Evolutionary conservation across 257 asterid genomes (phyloP), one percentile per base, ranked within the genome.

Genomic region (Agastache rugosa): DNA sequence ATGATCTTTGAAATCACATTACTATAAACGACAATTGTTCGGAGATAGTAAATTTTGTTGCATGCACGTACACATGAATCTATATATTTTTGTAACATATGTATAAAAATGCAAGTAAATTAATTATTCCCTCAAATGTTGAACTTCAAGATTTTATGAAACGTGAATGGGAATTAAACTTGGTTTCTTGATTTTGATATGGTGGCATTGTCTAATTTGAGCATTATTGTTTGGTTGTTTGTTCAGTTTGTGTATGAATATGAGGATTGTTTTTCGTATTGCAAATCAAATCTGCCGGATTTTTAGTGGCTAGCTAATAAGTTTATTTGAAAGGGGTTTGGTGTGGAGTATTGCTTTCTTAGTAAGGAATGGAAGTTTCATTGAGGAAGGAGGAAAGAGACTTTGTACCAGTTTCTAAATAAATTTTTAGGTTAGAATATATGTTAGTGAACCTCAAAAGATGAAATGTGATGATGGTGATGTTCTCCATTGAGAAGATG

Each of bases 401-500:
- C 6, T 31, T 31, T 31, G 5, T 31, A 31, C 7, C 37, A 31
- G 37, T 31, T 29, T 47, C 2, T 45, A 4, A 0, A 47, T 15
- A 6, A 3, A 14, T 47, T 47, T 45, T 4, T 47, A 14, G n/a
- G 8, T 47, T 27, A 25, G 63, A 23, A 58, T 11, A 6, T 58
- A 39, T 8, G 63, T 58, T 12, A 58, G 1, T 5, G 0, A 25
- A 25, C 29, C 2, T 25, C 34, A 29, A 29, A 22, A 51, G 56
- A 27, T 71, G 42, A 59, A 72, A 35, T 70, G 75, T 45, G 42
- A 12, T 8, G 65, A 9, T 45, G 58, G 22, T 78, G 79, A 47
- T 64, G 76, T 39, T 59, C 67, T 37, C 71, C 17, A 56, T 68
- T 68, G 79, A 72, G 44, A 77, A 64, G 66, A 83, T 87, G 87